Base-by-base conservation (phyloP, 352 stramenopile genomes). In the Pythium chondricola region DNA sequence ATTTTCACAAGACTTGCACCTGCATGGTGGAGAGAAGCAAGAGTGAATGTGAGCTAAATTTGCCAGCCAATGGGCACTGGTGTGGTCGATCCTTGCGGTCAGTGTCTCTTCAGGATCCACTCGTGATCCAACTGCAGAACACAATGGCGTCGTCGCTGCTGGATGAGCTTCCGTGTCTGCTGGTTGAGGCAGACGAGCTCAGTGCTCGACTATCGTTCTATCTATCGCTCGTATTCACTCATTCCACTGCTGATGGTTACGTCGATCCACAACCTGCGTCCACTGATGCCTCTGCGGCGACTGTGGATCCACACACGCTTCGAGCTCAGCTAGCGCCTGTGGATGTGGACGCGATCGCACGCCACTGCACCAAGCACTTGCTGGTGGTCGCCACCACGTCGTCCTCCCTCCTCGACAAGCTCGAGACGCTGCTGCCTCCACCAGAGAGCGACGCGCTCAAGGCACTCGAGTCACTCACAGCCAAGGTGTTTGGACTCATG, bases 101-200 rank as follows among this genome's bases (percentile, higher is more conserved):
- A n/a, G n/a, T n/a, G n/a, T n/a, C n/a, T n/a, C n/a, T n/a, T n/a
- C n/a, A n/a, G n/a, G n/a, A n/a, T n/a, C n/a, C n/a, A n/a, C n/a
- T n/a, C n/a, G n/a, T n/a, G n/a, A n/a, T n/a, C n/a, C n/a, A n/a
- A n/a, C n/a, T 33, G 29, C 13, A 33, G 29, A 24, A 26, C 7
- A 52, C 11, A 16, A 69, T 85, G 75, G 61, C 65, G 32, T 72
- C 71, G 11, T 68, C 64, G 32, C 43, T 87, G 25, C 62, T 83
- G 13, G 75, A 85, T 56, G 72, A 87, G 47, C 59, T 87, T 1
- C 75, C 75, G 14, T 80, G 68, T 56, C 56, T 85, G 16, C 56
- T 85, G 13, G 64, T 74, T 27, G 75, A 87, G 56, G 69, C 69
- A 2, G 69, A 83, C 30, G 69, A 83, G 36, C 66, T 87, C 40